Evolutionary conservation across 176 grass and related monocot genomes (phyloP), one percentile per base, ranked within the genome.

Genomic region (Elaeis guineensis): DNA sequence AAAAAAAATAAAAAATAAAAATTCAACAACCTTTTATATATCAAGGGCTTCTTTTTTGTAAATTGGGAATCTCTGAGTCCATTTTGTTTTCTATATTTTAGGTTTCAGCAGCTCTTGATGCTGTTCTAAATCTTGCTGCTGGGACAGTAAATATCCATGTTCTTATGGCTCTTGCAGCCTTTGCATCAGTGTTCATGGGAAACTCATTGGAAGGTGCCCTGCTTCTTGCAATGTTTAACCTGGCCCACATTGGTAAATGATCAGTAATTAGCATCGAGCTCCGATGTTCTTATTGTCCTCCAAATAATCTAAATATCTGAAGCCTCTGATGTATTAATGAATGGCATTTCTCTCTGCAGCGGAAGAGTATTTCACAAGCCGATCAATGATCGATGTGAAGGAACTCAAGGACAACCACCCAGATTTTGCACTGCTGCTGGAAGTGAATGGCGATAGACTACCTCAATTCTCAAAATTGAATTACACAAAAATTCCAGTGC

Each of bases 111-210:
- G 87, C 92, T 25, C 83, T 96, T 79, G 92, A 96, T 70, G 92
- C 92, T 69, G 69, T 85, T 85, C 69, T 96, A 76, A 81, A 80
- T 79, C 90, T 96, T 67, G 87, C 86, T 5, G 84, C 71, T 59
- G 87, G 92, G 39, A 96, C 76, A 78, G 90, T 96, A 72, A 90
- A 96, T 67, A 96, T 96, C 66, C 92, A 96, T 78, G 92, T 96
- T 15, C 80, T 96, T 16, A 96, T 96, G 92, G 92, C 92, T 63
- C 81, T 96, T 69, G 92, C 92, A 77, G 92, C 92, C 54, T 96
- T 96, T 85, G 87, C 87, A 54, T 96, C 92, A 54, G 77, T 96
- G 73, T 96, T 96, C 70, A 96, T 96, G 92, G 92, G 92, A 21
- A 96, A 96, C 51, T 74, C 92, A 32, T 80, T 96, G 80, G 92